Evolutionary conservation across 805 yeast genomes (phyloP), one percentile per base, ranked within the genome.

Genomic region (Tetrapisispora nanseiensis): DNA sequence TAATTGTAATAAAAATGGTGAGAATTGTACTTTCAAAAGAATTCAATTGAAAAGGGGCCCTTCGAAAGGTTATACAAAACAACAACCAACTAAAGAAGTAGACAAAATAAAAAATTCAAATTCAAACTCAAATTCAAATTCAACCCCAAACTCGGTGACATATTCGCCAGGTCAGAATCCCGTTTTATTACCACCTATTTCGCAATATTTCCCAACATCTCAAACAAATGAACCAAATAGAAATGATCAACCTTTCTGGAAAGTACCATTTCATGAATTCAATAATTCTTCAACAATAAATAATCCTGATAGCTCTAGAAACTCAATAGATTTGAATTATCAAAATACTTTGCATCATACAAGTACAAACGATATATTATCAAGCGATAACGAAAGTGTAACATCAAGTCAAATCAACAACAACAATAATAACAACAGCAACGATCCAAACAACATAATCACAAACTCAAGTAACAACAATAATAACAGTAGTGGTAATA

Each of bases 11-110:
- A 78, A 76, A 54, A 76, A 70, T 51, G 70, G 69, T 37, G 86
- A 80, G 37, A 56, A 54, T 2, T 83, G 94, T 57, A 68, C 81
- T 2, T 83, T 82, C 56, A 78, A 80, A 19, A 66, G 90, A 39
- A 70, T 79, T 2, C 94, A 89, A 0, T 57, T 83, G 56, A 83
- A 83, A 51, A 64, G 94, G 50, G 94, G 94, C 0, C 94, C 94
- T 0, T 71, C 82, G 1, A 83, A 82, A 53, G 90, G 90, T 1
- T 80, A 75, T 49, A 66, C 69, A n/a, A 62, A 71, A 39, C 74
- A 24, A 7, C 34, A 32, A 3, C n/a, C n/a, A n/a, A n/a, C n/a
- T n/a, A n/a, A n/a, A n/a, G n/a, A n/a, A 32, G 34, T 32, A 21
- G 32, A 11, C 13, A 29, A 19, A 28, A 23, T 20, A n/a, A 22